Conservation (phyloP, 164 flowering plant genomes). For the Annona cherimola region DNA sequence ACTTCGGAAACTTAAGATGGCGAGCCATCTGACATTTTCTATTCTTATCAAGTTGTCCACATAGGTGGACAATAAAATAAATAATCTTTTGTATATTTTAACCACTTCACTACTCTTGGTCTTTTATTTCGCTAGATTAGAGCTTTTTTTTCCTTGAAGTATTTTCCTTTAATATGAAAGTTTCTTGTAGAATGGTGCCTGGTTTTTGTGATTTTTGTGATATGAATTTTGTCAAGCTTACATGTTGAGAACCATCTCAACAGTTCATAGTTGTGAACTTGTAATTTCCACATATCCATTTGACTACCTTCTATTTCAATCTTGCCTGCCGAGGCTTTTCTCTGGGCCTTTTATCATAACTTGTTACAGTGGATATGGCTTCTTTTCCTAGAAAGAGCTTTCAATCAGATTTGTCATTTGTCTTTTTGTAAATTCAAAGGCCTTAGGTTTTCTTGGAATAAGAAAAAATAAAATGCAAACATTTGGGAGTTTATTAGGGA, state of each 20-base stretch:
- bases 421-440: no score
- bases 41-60: no score
- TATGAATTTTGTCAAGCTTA: background rate
- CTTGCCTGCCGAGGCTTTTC: no score
- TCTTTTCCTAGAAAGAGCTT: background rate
- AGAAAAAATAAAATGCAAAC: no score
- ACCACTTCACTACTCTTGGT: background rate
- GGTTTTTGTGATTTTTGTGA: background rate
- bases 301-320: no score
- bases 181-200: background rate
- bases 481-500: no score
- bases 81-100: background rate
- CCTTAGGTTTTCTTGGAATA: no score
- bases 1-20: conserved; percentile 92
- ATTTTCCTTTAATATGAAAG: background rate
- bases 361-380: no score
- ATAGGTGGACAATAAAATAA: no score
- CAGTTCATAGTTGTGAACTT: background rate
- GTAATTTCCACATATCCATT: background rate
- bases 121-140: background rate
- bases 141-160: no score
- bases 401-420: no score
- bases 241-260: background rate
- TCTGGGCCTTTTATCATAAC: no score
- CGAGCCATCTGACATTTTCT: conserved; percentile 14